phyloP scores from a whole-genome alignment of 2,329 filamentous ascomycete genomes.

The Akanthomyces muscarius region DNA sequence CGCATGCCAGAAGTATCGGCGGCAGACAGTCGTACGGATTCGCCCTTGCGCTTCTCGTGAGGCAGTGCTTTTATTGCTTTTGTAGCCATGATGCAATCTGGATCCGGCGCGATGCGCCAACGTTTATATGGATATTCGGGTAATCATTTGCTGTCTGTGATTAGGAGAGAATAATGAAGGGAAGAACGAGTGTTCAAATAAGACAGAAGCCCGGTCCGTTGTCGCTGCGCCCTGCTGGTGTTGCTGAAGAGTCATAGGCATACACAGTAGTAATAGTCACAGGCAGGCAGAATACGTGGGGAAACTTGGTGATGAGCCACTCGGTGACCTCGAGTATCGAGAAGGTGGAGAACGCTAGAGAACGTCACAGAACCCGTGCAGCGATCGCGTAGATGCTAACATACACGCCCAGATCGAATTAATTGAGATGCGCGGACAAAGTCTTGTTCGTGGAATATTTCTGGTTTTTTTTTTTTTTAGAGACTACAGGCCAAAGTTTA shows the following conservation, averaged over 20 bases:
- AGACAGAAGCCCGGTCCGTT: not conserved
- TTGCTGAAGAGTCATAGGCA: slow-evolving; percentile 10
- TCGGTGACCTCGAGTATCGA: slow-evolving; percentile 7
- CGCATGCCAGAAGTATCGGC: slow-evolving; percentile 22
- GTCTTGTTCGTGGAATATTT: not conserved
- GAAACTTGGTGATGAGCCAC: slow-evolving; percentile 8
- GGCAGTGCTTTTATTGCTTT: slow-evolving; percentile 59
- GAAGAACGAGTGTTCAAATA: not conserved
- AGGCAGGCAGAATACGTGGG: slow-evolving; percentile 12
- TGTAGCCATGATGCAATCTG: slow-evolving; percentile 44
- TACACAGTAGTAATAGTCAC: not conserved
- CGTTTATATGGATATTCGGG: slow-evolving; percentile 25
- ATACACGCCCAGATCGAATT: not conserved
- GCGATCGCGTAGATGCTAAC: not conserved
- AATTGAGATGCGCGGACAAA: not conserved
- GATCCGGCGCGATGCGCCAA: slow-evolving; percentile 22
- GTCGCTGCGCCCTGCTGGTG: not conserved
- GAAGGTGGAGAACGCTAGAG: not conserved
- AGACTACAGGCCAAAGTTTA: not conserved
- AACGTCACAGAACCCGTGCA: not conserved
- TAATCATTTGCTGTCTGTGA: slow-evolving; percentile 26
- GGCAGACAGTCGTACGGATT: slow-evolving; percentile 55
- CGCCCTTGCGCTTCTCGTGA: slow-evolving; percentile 80
- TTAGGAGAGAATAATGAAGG: not conserved
- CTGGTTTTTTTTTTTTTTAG: not conserved